Percentiles rank a stretch among this genome's conserved stretches.
Conservation (phyloP, 345 rosid genomes). For the Lumnitzera littorea region DNA sequence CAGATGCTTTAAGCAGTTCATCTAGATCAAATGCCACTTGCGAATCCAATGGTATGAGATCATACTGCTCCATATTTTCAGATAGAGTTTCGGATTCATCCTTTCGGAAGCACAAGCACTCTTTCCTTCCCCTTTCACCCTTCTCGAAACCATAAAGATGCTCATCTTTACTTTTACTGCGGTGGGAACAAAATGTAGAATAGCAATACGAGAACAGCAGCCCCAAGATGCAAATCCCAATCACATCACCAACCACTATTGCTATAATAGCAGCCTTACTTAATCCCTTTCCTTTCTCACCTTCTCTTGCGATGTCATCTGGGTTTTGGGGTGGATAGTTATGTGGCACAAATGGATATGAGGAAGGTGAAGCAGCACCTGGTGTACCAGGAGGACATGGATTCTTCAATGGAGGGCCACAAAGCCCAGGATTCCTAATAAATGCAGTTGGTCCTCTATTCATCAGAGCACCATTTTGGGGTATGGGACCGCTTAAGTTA, state of each 20-base stretch:
- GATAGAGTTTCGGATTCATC: slow-evolving; percentile 74
- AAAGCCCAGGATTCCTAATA: slow-evolving; percentile 78
- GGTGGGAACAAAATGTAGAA: slow-evolving; percentile 42
- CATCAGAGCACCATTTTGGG: slow-evolving; percentile 90
- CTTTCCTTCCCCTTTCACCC: slow-evolving; percentile 42
- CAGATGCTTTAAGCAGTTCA: slow-evolving; percentile 92
- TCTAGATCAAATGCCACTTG: slow-evolving; percentile 85
- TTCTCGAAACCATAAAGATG: slow-evolving; percentile 45
- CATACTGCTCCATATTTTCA: slow-evolving; percentile 70
- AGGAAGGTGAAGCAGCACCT: slow-evolving; percentile 44
- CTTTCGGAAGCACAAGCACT: slow-evolving; percentile 71
- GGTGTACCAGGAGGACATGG: slow-evolving; percentile 50
- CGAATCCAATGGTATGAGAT: slow-evolving; percentile 66
- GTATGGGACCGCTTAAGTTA: slow-evolving; percentile 88
- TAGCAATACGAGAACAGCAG: slow-evolving; percentile 81
- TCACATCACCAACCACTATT: slow-evolving; percentile 65
- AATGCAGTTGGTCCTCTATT: slow-evolving; percentile 94
- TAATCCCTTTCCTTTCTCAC: slow-evolving; percentile 44
- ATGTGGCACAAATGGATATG: slow-evolving; percentile 64
- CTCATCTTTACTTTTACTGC: slow-evolving; percentile 29
- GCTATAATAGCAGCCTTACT: slow-evolving; percentile 59
- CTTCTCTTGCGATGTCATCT: slow-evolving; percentile 22
- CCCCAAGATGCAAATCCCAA: slow-evolving; percentile 84
- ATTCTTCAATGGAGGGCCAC: slow-evolving; percentile 83
- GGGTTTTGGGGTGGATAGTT: slow-evolving; percentile 39